Evolutionary conservation across 2,329 filamentous ascomycete genomes (phyloP), one percentile per base, ranked within the genome.

Genomic region (Ceratocystis lukuohia): DNA sequence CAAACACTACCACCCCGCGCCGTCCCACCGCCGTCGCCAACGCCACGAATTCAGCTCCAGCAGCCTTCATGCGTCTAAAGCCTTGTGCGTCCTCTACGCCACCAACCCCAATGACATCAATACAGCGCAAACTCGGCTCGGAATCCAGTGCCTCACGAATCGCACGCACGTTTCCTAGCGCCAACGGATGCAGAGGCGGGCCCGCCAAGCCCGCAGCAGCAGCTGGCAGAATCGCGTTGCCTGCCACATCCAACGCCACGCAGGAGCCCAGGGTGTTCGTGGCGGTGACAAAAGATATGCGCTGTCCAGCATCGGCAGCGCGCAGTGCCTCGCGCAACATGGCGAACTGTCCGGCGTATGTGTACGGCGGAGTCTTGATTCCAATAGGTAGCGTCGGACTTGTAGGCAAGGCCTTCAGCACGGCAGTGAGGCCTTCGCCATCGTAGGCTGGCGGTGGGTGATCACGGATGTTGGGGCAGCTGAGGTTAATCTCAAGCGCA

Each of bases 321-420:
- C 1, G 70, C 5, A 91, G 74, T 0, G 84, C 82, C 0, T 74
- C 69, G 1, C 84, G 73, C 15, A 92, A 74, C 20, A 76, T 77
- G 0, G 76, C 72, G 72, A 87, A 92, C 71, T 92, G 84, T 0
- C 79, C 82, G 0, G 80, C 75, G 71, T 91, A 83, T 0, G 88
- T 92, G 71, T 90, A 92, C 0, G 89, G 89, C 4, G 89, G 88
- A 0, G 84, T 86, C 72, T 93, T 93, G 69, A 92, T 78, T 0
- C 88, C 89, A 8, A 79, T 70, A 1, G 80, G 74, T 17, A 80
- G 68, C 5, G 6, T 64, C 5, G 78, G 75, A 2, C 73, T 69
- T 0, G 69, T 50, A 0, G 77, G 74, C 0, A 88, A 74, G 0
- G 76, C 75, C 1, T 70, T 69, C 1, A 92, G 75, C 69, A 89